These are phyloP conservation scores for Thraustotheca clavata DNA, from an alignment of 352 stramenopile species.

Conservation along the genomic window DNA sequence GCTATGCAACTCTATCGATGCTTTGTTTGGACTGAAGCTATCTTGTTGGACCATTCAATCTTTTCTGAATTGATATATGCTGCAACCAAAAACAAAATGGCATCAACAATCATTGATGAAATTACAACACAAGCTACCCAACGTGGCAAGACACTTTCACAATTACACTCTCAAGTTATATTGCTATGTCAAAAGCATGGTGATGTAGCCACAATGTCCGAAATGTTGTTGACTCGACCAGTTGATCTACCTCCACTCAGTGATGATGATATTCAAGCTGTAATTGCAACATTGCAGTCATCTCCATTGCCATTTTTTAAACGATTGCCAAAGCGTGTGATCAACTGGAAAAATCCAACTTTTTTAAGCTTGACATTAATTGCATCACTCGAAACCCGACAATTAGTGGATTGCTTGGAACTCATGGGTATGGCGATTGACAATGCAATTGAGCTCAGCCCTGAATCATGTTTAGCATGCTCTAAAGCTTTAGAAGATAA, in stretches of 20 bases:
- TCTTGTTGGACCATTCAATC: not conserved
- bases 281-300: not conserved
- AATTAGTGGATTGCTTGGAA: not conserved
- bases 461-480: not conserved
- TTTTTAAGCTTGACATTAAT: not conserved
- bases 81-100: not conserved
- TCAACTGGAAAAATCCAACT: not conserved
- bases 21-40: conserved; percentile 15
- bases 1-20: conserved; percentile 13
- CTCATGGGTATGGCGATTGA: not conserved
- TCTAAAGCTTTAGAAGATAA: not conserved
- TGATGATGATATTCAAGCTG: not conserved
- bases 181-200: not conserved
- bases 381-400: not conserved
- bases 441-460: not conserved
- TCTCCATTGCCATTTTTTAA: not conserved
- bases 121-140: conserved; percentile 1
- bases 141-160: not conserved
- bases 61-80: conserved; percentile 1
- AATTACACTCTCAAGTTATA: not conserved
- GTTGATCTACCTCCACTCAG: not conserved
- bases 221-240: not conserved
- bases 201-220: not conserved
- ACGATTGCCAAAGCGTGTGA: not conserved
- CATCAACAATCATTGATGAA: not conserved